Base-by-base conservation (phyloP, 2,329 filamentous ascomycete genomes). In the Fonsecaea nubica region DNA sequence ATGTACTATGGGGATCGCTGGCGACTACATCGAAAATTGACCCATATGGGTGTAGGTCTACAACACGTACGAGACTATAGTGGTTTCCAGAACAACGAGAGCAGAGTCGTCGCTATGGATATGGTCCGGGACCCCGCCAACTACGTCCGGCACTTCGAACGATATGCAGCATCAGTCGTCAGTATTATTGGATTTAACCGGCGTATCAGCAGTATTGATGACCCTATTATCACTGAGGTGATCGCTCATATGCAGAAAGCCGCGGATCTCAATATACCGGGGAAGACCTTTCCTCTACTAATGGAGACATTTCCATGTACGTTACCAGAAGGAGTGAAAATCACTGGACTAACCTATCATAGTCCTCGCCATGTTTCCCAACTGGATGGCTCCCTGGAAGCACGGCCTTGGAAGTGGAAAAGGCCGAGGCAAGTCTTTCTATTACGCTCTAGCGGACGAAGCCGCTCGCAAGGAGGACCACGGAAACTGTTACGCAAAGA, bases 181-280 rank as follows among this genome's bases (percentile, higher is more conserved):
- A 75, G 81, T 13, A 76, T 80, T 3, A 70, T 82, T 30, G 76
- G 73, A 2, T 82, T 78, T 64, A 80, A 78, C 1, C 76, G 77
- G 53, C 67, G 69, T 0, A 73, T 81, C 15, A 71, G 79, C 6
- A 81, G 77, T 55, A 80, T 78, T 61, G 77, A 82, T 15, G 85
- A 88, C 69, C 85, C 85, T 3, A 86, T 87, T 72, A 86, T 87
- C 72, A 87, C 85, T 2, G 85, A 87, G 72, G 86, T 87, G 12
- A 87, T 87, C 70, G 84, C 84, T 2, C 76, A 85, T 48, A 87
- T 87, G 85, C 85, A 87, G 69, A 77, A 83, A 18, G 85, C 85
- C 0, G 85, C 85, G 1, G 84, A 86, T 62, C 76, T 87, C 21
- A 84, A 84, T 69, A 83, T 84, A 42, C 83, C 83, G 0, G 82